A percentile compares a stretch with the other conserved stretches of the same genome.
These are phyloP conservation scores for Osmanthus fragrans DNA, from an alignment of 257 asterid species.

Conservation along the genomic window DNA sequence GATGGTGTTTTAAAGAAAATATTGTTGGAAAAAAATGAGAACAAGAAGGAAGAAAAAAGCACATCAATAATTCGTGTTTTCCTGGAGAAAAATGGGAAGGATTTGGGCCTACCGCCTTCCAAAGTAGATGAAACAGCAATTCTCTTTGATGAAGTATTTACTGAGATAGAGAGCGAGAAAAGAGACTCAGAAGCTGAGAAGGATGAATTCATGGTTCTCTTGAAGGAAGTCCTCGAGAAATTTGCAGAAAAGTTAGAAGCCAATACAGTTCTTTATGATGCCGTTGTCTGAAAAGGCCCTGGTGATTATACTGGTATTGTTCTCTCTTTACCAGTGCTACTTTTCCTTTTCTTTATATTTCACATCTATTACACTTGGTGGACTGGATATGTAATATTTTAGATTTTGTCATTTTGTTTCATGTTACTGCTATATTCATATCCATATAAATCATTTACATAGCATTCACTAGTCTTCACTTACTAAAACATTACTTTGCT, in stretches of 20 bases:
- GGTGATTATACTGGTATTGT: slow-evolving; percentile 1
- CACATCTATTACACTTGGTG: not conserved
- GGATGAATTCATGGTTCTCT: slow-evolving; percentile 26
- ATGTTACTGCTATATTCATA: not conserved
- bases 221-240: slow-evolving; percentile 48
- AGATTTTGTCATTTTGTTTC: not conserved
- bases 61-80: slow-evolving; percentile 31
- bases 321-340: not conserved
- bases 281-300: slow-evolving; percentile 23
- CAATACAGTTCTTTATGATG: slow-evolving; percentile 48
- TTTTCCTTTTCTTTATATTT: not conserved
- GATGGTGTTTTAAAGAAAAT: slow-evolving; percentile 35
- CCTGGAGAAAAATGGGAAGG: slow-evolving; percentile 43
- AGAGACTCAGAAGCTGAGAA: slow-evolving; percentile 25
- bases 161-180: slow-evolving; percentile 29
- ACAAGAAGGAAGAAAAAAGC: slow-evolving; percentile 16
- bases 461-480: not conserved
- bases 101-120: slow-evolving; percentile 51
- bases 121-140: slow-evolving; percentile 41
- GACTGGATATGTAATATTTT: not conserved
- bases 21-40: slow-evolving; percentile 27
- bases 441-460: not conserved
- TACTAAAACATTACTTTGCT: not conserved
- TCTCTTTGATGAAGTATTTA: slow-evolving; percentile 44
- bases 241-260: slow-evolving; percentile 57